These are phyloP conservation scores for Solanum hybrid DNA, from an alignment of 305 asterid genomes.

Conservation along the genomic window DNA sequence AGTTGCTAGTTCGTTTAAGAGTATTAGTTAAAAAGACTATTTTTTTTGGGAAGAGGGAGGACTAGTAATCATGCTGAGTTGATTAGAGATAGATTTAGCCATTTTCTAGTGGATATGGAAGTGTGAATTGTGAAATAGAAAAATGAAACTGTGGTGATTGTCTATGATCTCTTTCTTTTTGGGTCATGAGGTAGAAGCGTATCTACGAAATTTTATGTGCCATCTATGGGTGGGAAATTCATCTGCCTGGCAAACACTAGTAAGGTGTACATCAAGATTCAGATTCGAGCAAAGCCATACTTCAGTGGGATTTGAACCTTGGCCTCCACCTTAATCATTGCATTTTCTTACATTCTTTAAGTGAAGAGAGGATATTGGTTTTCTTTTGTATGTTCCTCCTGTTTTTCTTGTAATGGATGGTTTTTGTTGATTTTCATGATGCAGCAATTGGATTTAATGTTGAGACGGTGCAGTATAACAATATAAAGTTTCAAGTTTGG, in stretches of 20 bases:
- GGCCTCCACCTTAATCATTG: background rate
- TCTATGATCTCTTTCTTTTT: background rate
- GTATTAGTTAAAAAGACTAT: background rate
- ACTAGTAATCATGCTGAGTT: background rate
- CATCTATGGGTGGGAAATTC: background rate
- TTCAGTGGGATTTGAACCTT: background rate
- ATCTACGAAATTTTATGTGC: background rate
- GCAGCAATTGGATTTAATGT: constrained; percentile 99
- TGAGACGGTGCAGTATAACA: constrained; percentile 90
- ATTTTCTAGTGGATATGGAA: background rate
- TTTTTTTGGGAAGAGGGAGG: background rate
- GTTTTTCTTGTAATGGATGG: constrained; percentile 5
- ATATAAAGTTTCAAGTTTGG: constrained; percentile 96
- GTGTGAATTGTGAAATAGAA: background rate
- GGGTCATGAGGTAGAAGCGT: background rate
- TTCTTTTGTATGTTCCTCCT: background rate
- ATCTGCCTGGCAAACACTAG: background rate
- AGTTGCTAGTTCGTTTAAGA: background rate
- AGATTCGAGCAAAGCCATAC: background rate
- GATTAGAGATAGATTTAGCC: background rate
- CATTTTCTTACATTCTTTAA: background rate
- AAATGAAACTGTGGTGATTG: background rate
- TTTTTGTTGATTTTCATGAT: constrained; percentile 19
- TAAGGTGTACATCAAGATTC: background rate
- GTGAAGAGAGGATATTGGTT: background rate